Evolutionary conservation across 441 rosid genomes (phyloP).

Genomic region (Sinapis alba): DNA sequence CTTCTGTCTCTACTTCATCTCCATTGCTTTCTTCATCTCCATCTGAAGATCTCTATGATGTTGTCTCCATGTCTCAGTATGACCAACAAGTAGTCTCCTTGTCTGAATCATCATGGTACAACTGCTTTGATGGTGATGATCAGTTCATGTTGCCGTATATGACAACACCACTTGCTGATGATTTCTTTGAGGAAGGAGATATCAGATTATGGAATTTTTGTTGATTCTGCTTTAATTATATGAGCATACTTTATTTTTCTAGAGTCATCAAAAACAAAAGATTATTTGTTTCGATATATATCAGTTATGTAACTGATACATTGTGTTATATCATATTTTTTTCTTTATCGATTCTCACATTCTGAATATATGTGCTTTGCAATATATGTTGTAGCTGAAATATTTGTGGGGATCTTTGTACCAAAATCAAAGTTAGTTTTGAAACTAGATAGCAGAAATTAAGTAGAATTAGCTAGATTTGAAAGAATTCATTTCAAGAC

Average conservation of each 20-base stretch:
- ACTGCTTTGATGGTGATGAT: slow-evolving; percentile 56
- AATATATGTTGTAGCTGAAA: slow-evolving; percentile 2
- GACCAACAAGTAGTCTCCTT: slow-evolving; percentile 41
- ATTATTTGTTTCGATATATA: slow-evolving; percentile 17
- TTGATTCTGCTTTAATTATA: slow-evolving; percentile 28
- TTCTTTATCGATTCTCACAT: slow-evolving; percentile 2
- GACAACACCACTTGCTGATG: slow-evolving; percentile 44
- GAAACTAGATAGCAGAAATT: not conserved
- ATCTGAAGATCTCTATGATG: slow-evolving; percentile 64
- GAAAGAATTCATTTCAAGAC: not conserved
- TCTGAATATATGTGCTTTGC: not conserved
- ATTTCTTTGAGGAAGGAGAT: slow-evolving; percentile 64
- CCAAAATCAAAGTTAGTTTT: slow-evolving; percentile 12
- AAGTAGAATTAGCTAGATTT: not conserved
- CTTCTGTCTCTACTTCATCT: slow-evolving; percentile 38
- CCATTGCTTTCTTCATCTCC: slow-evolving; percentile 44
- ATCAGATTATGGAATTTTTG: slow-evolving; percentile 80
- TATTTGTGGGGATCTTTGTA: slow-evolving; percentile 21
- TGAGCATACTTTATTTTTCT: slow-evolving; percentile 17
- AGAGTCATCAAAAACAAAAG: not conserved
- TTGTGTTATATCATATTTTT: slow-evolving; percentile 9
- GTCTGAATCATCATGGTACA: slow-evolving; percentile 54
- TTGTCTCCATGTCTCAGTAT: slow-evolving; percentile 45
- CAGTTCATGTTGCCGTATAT: slow-evolving; percentile 46
- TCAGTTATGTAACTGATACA: slow-evolving; percentile 25